Evolutionary conservation across 78 protist species (phyloP).

Genomic region (Dictyostelium brefeldianum): DNA sequence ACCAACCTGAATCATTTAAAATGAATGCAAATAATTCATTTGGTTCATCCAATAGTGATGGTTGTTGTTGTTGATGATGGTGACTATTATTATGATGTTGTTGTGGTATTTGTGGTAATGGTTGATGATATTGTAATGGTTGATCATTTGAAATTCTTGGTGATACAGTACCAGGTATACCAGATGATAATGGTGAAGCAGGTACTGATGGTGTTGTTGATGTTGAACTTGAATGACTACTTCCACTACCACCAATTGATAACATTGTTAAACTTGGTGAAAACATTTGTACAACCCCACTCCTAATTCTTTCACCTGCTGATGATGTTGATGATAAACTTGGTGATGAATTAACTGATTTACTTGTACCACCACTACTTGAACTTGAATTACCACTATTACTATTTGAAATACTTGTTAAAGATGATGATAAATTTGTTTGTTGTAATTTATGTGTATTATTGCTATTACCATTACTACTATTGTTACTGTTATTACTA

Average conservation of each 20-base stretch:
- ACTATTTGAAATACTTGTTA: neutral
- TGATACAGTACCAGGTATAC: neutral
- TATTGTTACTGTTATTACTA: neutral
- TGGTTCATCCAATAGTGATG: constrained; percentile 15
- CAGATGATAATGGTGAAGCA: neutral
- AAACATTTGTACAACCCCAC: constrained; percentile 1
- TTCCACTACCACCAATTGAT: neutral
- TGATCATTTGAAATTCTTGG: neutral
- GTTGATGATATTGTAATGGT: neutral
- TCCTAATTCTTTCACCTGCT: neutral
- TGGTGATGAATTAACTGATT: neutral
- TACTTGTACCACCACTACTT: constrained; percentile 15
- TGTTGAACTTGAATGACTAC: constrained; percentile 5
- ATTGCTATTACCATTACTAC: neutral
- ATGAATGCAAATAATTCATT: constrained; percentile 51
- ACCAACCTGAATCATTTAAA: constrained; percentile 37
- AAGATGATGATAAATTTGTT: neutral
- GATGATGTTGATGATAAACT: neutral
- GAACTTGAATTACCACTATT: neutral
- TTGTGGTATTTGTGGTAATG: neutral
- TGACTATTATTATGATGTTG: neutral
- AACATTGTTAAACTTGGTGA: neutral
- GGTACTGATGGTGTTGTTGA: neutral
- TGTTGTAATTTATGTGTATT: too few species aligned
- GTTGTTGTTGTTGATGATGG: neutral